Percentiles rank a stretch among this genome's conserved stretches.
Conservation (phyloP, 768 basidiomycete species). For the Pleurotus ostreatus region DNA sequence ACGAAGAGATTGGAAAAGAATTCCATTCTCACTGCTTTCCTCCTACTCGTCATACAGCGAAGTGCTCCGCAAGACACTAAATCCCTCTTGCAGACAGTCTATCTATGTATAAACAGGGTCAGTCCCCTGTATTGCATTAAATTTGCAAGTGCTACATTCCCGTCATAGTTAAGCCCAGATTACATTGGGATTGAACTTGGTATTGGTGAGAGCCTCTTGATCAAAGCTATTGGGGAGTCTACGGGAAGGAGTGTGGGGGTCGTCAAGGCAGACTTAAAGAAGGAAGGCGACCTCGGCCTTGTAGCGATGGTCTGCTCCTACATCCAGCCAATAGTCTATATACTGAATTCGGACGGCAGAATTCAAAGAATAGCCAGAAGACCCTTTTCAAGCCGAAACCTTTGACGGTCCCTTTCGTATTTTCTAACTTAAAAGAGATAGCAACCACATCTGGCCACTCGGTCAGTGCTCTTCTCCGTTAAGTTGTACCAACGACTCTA, state of each 20-base stretch:
- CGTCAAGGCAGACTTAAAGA: slow-evolving; percentile 90
- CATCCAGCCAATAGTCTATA: neutral
- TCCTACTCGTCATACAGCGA: slow-evolving; percentile 85
- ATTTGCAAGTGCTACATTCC: slow-evolving; percentile 7
- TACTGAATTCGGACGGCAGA: slow-evolving; percentile 39
- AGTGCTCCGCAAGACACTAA: slow-evolving; percentile 71
- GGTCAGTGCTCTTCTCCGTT: slow-evolving; percentile 31
- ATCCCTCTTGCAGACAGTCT: slow-evolving; percentile 83
- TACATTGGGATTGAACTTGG: slow-evolving; percentile 94
- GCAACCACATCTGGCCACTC: slow-evolving; percentile 82
- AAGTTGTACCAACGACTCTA: too few relatives aligned
- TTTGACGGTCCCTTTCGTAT: slow-evolving; percentile 84
- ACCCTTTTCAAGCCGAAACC: slow-evolving; percentile 93
- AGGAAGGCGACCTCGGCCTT: slow-evolving; percentile 91
- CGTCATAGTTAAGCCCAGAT: slow-evolving; percentile 80
- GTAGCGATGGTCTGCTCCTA: slow-evolving; percentile 79
- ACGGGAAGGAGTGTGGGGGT: slow-evolving; percentile 82
- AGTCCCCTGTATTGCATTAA: slow-evolving; percentile 17
- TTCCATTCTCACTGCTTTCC: slow-evolving; percentile 80
- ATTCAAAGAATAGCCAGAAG: slow-evolving; percentile 89
- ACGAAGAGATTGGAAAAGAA: slow-evolving; percentile 95
- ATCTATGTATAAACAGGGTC: slow-evolving; percentile 95
- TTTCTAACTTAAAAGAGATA: slow-evolving; percentile 87
- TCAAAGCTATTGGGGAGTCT: slow-evolving; percentile 94
- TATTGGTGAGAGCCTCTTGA: slow-evolving; percentile 89